phyloP scores from a whole-genome alignment of 345 rosid genomes.

The Gossypium bickii region DNA sequence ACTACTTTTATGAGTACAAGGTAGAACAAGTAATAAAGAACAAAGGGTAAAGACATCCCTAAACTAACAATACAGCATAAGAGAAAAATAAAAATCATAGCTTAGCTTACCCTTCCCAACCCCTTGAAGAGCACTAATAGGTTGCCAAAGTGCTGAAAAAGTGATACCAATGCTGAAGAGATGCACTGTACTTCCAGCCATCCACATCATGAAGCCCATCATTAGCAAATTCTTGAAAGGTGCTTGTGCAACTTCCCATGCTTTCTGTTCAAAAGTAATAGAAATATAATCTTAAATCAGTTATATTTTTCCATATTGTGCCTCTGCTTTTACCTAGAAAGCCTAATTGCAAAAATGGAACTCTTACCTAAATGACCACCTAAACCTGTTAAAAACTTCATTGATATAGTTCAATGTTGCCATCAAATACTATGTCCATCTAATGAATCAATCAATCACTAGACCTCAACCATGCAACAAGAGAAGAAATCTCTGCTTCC shows the following conservation, averaged over 20 bases:
- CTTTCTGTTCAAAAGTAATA: constrained; percentile 62
- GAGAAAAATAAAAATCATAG: not conserved
- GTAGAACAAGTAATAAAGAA: not conserved
- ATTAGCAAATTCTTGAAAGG: constrained; percentile 95
- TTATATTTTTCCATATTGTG: not conserved
- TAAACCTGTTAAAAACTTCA: not conserved
- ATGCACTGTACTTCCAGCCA: constrained; percentile 99
- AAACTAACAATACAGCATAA: not conserved
- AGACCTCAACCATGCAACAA: not conserved
- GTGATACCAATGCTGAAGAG: constrained; percentile 98
- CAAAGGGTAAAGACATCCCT: not conserved
- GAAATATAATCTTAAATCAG: not conserved
- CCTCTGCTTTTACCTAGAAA: not conserved
- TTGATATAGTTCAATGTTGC: not conserved
- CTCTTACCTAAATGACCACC: not conserved
- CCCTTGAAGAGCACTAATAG: constrained; percentile 92
- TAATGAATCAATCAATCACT: not conserved
- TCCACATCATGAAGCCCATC: constrained; percentile 99
- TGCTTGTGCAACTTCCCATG: constrained; percentile 99
- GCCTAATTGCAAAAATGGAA: not conserved
- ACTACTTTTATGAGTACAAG: not conserved
- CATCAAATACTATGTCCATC: not conserved
- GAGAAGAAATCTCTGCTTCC: not conserved
- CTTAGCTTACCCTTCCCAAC: constrained; percentile 80
- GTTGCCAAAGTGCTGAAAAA: constrained; percentile 98